phyloP scores from a whole-genome alignment of 106 monocot species.

The Agapanthus africanus region DNA sequence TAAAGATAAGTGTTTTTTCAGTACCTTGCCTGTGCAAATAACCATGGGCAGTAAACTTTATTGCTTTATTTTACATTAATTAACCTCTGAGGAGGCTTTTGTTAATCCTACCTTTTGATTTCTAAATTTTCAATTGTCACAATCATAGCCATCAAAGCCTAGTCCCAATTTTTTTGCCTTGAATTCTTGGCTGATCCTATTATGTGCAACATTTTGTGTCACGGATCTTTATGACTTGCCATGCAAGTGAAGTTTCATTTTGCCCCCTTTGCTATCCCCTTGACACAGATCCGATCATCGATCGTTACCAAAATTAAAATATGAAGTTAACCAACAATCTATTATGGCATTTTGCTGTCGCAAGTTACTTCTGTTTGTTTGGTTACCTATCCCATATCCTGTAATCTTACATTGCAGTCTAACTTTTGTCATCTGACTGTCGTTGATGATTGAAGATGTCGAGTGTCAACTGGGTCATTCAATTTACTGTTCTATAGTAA shows the following conservation, averaged over 20 bases:
- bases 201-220: neutral
- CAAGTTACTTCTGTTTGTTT: neutral
- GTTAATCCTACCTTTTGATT: neutral
- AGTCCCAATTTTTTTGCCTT: neutral
- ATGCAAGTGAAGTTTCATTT: neutral
- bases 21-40: neutral
- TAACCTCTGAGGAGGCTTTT: neutral
- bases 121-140: neutral
- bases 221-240: neutral
- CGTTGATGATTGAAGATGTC: neutral
- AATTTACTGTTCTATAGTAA: neutral
- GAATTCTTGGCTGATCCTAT: neutral
- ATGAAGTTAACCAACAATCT: neutral
- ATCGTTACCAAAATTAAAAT: neutral
- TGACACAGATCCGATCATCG: too few species aligned
- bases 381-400: neutral
- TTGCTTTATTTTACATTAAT: neutral
- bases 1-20: neutral
- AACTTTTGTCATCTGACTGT: neutral
- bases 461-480: neutral
- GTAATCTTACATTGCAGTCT: neutral
- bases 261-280: neutral
- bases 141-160: neutral
- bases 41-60: neutral
- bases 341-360: neutral